These are phyloP conservation scores for Marasmius fiardii DNA, from an alignment of 1,284 basidiomycete species.

Conservation along the genomic window DNA sequence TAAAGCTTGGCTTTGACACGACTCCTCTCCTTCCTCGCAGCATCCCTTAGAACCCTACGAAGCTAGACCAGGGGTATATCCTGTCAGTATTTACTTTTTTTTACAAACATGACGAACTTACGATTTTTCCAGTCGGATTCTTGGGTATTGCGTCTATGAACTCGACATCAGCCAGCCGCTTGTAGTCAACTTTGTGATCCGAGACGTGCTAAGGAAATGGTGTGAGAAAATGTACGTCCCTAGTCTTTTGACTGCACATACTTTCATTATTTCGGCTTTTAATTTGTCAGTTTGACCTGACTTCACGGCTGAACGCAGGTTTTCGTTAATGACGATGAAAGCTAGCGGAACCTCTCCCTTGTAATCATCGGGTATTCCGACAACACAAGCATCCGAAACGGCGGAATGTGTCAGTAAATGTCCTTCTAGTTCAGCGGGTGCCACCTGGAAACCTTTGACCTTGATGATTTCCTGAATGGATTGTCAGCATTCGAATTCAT, in stretches of 20 bases:
- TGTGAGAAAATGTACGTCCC: not conserved
- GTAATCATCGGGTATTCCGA: slow-evolving; percentile 74
- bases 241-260: slow-evolving; percentile 11
- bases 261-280: slow-evolving; percentile 41
- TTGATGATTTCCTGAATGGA: slow-evolving; percentile 50
- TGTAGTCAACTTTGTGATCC: slow-evolving; percentile 69
- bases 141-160: slow-evolving; percentile 70
- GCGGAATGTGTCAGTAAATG: slow-evolving; percentile 56
- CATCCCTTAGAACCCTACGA: slow-evolving; percentile 37
- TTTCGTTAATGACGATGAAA: slow-evolving; percentile 54
- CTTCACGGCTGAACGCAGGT: slow-evolving; percentile 29
- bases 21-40: slow-evolving; percentile 24
- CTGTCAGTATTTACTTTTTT: not conserved
- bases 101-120: slow-evolving; percentile 21
- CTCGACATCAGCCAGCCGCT: slow-evolving; percentile 64
- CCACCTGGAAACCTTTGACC: slow-evolving; percentile 53
- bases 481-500: not conserved
- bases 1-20: slow-evolving; percentile 28
- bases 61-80: slow-evolving; percentile 23
- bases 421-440: slow-evolving; percentile 72
- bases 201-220: slow-evolving; percentile 52
- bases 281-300: slow-evolving; percentile 37
- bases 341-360: slow-evolving; percentile 78
- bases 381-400: slow-evolving; percentile 58
- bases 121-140: slow-evolving; percentile 70